These are phyloP conservation scores for Pleurotus cornucopiae DNA, from an alignment of 768 basidiomycete genomes.

Conservation along the genomic window DNA sequence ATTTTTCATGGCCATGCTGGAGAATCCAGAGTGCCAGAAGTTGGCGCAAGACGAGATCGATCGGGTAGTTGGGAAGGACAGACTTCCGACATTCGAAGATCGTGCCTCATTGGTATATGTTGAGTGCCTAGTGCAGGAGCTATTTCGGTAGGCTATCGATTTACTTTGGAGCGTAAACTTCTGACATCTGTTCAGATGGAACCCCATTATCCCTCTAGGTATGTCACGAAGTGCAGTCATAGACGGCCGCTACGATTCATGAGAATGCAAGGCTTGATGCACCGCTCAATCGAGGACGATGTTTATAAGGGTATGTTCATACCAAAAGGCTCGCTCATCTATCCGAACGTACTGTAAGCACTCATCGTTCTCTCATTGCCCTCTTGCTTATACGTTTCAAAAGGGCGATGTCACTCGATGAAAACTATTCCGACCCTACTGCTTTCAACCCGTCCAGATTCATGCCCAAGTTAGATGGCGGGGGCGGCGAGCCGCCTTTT, in stretches of 20 bases:
- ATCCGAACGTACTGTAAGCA: neutral
- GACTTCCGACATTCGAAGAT: constrained; percentile 20
- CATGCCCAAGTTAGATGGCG: constrained; percentile 7
- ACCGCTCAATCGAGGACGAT: constrained; percentile 20
- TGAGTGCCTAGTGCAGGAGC: constrained; percentile 21
- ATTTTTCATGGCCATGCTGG: constrained; percentile 23
- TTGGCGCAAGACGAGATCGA: constrained; percentile 24
- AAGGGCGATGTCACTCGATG: neutral
- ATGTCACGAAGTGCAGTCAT: neutral
- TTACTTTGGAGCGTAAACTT: too few relatives aligned
- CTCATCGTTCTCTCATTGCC: neutral
- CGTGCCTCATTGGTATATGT: constrained; percentile 16
- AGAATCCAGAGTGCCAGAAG: constrained; percentile 23
- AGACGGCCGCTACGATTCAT: too few relatives aligned
- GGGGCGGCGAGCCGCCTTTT: constrained; percentile 8
- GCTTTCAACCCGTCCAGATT: constrained; percentile 2
- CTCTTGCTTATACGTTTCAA: neutral
- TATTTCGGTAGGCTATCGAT: neutral
- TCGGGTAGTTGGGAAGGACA: constrained; percentile 18
- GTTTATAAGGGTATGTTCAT: constrained; percentile 24
- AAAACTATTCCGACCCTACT: neutral
- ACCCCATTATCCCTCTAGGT: constrained; percentile 6
- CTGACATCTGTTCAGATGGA: neutral
- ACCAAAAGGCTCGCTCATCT: constrained; percentile 16
- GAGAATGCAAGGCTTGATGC: constrained; percentile 13